Evolutionary conservation across 352 stramenopile genomes (phyloP).

Genomic region (Pythium dissotocum): DNA sequence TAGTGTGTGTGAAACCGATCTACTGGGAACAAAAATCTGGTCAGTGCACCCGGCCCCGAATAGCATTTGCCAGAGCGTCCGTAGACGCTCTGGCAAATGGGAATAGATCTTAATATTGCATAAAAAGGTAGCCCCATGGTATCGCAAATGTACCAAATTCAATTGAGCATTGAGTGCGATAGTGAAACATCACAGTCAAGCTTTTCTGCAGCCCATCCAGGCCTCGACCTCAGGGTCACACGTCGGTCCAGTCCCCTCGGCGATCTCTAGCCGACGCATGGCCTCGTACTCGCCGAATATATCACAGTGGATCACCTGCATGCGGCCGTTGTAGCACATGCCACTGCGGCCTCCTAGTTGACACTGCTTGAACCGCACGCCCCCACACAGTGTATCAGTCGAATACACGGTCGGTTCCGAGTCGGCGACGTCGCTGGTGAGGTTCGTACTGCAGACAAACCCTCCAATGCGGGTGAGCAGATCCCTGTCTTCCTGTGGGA

Average conservation of each 20-base stretch:
- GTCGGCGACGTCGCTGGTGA: slow-evolving; percentile 17
- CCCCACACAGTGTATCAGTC: slow-evolving; percentile 20
- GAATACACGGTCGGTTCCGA: slow-evolving; percentile 3
- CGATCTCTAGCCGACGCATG: slow-evolving; percentile 24
- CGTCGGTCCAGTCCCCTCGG: slow-evolving; percentile 8
- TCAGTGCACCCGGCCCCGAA: too few species aligned
- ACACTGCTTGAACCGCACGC: slow-evolving; percentile 24
- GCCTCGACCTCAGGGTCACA: slow-evolving; percentile 26
- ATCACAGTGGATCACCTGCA: slow-evolving; percentile 22
- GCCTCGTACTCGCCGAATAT: slow-evolving; percentile 10
- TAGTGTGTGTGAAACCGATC: too few species aligned
- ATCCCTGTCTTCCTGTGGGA: neutral
- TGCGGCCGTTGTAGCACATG: slow-evolving; percentile 29
- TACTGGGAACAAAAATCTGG: too few species aligned
- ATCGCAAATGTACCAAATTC: too few species aligned
- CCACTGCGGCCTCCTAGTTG: slow-evolving; percentile 1
- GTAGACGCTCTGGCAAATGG: too few species aligned
- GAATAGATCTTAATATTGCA: too few species aligned
- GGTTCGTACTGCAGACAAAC: slow-evolving; percentile 12
- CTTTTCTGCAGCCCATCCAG: slow-evolving; percentile 23
- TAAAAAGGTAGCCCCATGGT: too few species aligned
- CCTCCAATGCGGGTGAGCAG: neutral
- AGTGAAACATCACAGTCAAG: too few species aligned
- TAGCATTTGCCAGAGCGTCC: too few species aligned
- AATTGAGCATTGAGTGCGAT: too few species aligned